Conservation (phyloP, 2,329 filamentous ascomycete genomes). For the Myrmaecium sp. region DNA sequence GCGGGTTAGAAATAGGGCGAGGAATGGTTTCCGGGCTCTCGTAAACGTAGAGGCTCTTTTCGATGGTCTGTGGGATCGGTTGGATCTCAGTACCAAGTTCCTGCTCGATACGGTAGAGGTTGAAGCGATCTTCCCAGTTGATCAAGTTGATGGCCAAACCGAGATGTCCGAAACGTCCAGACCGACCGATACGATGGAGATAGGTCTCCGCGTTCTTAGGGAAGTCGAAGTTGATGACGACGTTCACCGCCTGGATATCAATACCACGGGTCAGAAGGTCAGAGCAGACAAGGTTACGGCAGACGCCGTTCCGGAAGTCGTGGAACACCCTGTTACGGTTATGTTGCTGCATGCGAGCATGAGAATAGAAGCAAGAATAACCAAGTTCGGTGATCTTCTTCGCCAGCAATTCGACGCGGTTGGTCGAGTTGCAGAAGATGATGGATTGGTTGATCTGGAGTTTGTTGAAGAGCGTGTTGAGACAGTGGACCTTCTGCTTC, state of each 20-base stretch:
- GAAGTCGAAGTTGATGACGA: conserved; percentile 99
- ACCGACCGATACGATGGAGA: conserved; percentile 93
- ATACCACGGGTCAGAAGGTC: conserved; percentile 96
- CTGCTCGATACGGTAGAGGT: conserved; percentile 95
- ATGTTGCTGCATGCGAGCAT: conserved; percentile 93
- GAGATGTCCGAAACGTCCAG: conserved; percentile 89
- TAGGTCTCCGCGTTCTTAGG: conserved; percentile 99
- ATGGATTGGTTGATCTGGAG: conserved; percentile 99
- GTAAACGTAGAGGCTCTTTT: conserved; percentile 97
- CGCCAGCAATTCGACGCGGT: conserved; percentile 87
- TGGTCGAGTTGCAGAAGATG: conserved; percentile 99
- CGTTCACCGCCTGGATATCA: conserved; percentile 97
- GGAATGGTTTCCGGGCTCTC: conserved; percentile 92
- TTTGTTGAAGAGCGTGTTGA: conserved; percentile 98
- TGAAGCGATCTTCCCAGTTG: conserved; percentile 98
- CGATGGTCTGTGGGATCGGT: conserved; percentile 83
- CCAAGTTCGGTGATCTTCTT: conserved; percentile 99
- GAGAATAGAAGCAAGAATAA: conserved; percentile 98
- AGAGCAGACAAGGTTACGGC: conserved; percentile 94
- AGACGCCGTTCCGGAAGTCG: conserved; percentile 95
- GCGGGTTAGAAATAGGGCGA: conserved; percentile 50
- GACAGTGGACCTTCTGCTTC: conserved; percentile 96
- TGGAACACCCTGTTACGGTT: conserved; percentile 97
- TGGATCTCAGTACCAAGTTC: conserved; percentile 95
- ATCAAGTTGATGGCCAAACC: conserved; percentile 97